Percentiles rank a stretch among this genome's conserved stretches.
phyloP scores from a whole-genome alignment of 1,284 basidiomycete species.

The Tilletia walkeri region DNA sequence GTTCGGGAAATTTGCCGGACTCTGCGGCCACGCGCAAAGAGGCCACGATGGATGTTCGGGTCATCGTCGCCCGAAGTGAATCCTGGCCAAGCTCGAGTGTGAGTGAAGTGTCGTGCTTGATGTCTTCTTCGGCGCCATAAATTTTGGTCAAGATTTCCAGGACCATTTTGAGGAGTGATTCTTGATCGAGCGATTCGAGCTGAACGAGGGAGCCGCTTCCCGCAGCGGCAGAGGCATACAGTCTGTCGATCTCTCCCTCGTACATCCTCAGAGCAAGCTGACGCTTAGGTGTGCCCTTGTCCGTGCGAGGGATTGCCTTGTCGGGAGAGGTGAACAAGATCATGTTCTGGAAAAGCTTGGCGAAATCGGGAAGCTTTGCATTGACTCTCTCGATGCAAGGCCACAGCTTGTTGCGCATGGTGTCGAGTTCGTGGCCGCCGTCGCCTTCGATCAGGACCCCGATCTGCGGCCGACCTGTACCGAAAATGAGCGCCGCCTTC shows the following conservation, averaged over 20 bases:
- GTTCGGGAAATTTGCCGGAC: not conserved
- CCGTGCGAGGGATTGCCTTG: not conserved
- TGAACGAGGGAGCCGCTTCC: not conserved
- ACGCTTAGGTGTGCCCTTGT: conserved; percentile 11
- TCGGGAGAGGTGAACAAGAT: conserved; percentile 3
- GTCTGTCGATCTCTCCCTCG: not conserved
- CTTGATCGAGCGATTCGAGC: not conserved
- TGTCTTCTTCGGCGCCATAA: not conserved
- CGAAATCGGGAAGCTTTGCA: conserved; percentile 11
- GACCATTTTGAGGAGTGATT: not conserved
- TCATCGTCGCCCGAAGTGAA: conserved; percentile 4
- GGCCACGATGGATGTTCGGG: not conserved
- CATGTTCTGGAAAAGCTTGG: conserved; percentile 14
- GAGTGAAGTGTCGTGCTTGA: not conserved
- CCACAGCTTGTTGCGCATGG: conserved; percentile 8
- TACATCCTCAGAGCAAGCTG: not conserved
- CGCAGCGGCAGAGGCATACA: not conserved
- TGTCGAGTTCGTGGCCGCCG: not conserved
- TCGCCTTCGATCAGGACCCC: not conserved
- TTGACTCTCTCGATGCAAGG: not conserved
- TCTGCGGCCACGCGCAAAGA: conserved; percentile 1
- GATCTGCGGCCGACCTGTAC: not conserved
- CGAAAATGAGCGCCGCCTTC: not conserved
- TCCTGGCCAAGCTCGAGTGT: conserved; percentile 12
- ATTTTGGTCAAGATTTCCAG: not conserved